Conservation (phyloP, 352 stramenopile species). For the Pythium myriotylum region DNA sequence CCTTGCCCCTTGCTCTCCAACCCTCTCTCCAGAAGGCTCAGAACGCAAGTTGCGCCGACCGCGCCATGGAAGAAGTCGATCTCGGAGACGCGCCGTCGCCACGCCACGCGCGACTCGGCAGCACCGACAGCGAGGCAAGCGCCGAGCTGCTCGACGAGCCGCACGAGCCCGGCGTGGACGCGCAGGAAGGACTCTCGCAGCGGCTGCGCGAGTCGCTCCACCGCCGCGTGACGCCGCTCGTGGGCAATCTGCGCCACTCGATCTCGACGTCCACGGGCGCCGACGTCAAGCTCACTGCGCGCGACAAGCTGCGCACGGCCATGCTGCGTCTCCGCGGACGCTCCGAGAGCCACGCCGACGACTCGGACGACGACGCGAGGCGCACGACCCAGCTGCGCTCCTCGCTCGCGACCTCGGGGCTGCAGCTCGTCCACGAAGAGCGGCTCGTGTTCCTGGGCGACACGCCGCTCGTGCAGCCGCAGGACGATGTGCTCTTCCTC, state of each 20-base stretch:
- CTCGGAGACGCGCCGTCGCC: conserved; percentile 15
- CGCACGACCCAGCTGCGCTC: conserved; percentile 10
- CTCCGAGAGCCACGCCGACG: conserved; percentile 9
- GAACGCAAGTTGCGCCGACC: too few relatives aligned
- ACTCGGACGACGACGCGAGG: not conserved
- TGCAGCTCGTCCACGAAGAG: conserved; percentile 12
- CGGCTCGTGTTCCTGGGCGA: conserved; percentile 24
- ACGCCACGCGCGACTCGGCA: conserved; percentile 1
- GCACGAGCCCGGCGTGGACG: conserved; percentile 1
- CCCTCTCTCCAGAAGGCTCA: not conserved
- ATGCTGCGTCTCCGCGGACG: conserved; percentile 24
- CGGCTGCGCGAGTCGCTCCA: conserved; percentile 24
- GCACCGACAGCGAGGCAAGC: conserved; percentile 16
- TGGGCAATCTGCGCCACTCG: conserved; percentile 20
- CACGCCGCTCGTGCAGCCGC: conserved; percentile 24
- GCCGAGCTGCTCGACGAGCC: conserved; percentile 15
- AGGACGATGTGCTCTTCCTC: conserved; percentile 31
- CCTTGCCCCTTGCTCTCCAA: too few relatives aligned
- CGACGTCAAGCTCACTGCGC: conserved; percentile 6
- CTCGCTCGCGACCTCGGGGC: conserved; percentile 17
- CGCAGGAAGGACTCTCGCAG: conserved; percentile 18
- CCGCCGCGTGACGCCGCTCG: conserved; percentile 22
- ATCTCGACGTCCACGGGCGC: conserved; percentile 21
- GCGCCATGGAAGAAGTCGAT: conserved; percentile 26
- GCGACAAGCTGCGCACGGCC: conserved; percentile 10